Base-by-base conservation (phyloP, 345 rosid genomes). In the Stellera chamaejasme region DNA sequence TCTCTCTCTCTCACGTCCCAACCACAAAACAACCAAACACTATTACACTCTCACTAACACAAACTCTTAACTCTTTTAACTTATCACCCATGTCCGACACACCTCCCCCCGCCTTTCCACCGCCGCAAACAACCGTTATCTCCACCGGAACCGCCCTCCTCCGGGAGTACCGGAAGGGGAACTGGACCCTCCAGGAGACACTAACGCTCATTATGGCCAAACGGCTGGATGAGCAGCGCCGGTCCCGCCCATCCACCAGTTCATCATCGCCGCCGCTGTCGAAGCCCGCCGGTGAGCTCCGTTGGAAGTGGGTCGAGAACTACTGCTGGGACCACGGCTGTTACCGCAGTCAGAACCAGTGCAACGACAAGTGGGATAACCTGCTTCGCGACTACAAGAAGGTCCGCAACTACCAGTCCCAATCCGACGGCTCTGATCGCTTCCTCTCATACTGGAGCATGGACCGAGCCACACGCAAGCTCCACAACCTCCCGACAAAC, bases 301-400 rank as follows among this genome's bases (percentile, higher is more conserved):
- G 69, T 23, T 73, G 77, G 77, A 73, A 73, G 53, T 73, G 77
- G 74, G 68, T 69, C 2, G 78, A 74, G 52, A 66, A 74, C 41
- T 74, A 59, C 64, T 74, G 78, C 61, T 74, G 78, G 75, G 60
- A 50, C 2, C 62, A 74, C 14, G 75, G 69, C 12, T 69, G 72
- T 32, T 54, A 47, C 58, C 71, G 78, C 4, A 69, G 69, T 72
- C 78, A 74, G 43, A 74, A 74, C 72, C 78, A 74, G 25, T 74
- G 75, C 69, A 74, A 74, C 56, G 78, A 74, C 55, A 69, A 74
- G 67, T 74, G 78, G 78, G 78, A 74, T 10, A 74, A 74, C 48
- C 78, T 69, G 47, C 74, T 69, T 39, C 72, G 75, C 5, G 78
- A 74, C 58, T 69, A 63, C 69, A 74, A 74, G 60, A 74, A 69